phyloP scores from a whole-genome alignment of 371 early-diverging fungal genomes.

The Rozella allomycis region DNA sequence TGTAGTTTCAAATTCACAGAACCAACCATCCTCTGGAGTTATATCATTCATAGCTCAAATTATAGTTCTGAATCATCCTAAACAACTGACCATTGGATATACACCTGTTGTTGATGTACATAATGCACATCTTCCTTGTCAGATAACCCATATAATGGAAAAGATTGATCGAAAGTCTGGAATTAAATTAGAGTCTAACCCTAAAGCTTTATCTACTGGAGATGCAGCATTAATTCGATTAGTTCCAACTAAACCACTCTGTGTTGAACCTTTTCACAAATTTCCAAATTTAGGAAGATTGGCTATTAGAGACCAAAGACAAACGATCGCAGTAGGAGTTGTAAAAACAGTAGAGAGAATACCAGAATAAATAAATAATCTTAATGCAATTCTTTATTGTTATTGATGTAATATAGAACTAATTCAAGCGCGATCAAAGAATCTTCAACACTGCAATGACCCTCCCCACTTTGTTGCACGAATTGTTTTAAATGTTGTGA shows the following conservation, averaged over 20 bases:
- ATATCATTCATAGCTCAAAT: background rate
- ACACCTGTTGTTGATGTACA: constrained; percentile 86
- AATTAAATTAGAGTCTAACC: constrained; percentile 63
- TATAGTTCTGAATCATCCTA: background rate
- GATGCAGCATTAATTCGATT: constrained; percentile 88
- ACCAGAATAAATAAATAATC: too few relatives aligned
- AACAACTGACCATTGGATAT: constrained; percentile 33
- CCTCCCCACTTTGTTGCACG: too few relatives aligned
- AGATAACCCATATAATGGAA: constrained; percentile 69
- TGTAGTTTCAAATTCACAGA: constrained; percentile 43
- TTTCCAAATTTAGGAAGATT: constrained; percentile 88
- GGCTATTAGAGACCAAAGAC: constrained; percentile 92
- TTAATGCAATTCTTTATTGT: too few relatives aligned
- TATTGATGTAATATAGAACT: too few relatives aligned
- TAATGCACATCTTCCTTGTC: constrained; percentile 92
- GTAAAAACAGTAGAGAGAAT: constrained; percentile 82
- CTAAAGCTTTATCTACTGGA: constrained; percentile 81
- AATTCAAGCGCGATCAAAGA: too few relatives aligned
- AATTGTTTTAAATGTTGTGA: too few relatives aligned
- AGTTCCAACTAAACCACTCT: constrained; percentile 85
- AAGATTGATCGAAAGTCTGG: constrained; percentile 92
- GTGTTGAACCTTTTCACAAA: constrained; percentile 77
- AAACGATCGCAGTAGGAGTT: constrained; percentile 82
- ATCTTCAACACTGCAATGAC: too few relatives aligned
- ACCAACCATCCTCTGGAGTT: background rate